These are phyloP conservation scores for Solanum sparsipilum DNA, from an alignment of 257 asterid species.

Conservation along the genomic window DNA sequence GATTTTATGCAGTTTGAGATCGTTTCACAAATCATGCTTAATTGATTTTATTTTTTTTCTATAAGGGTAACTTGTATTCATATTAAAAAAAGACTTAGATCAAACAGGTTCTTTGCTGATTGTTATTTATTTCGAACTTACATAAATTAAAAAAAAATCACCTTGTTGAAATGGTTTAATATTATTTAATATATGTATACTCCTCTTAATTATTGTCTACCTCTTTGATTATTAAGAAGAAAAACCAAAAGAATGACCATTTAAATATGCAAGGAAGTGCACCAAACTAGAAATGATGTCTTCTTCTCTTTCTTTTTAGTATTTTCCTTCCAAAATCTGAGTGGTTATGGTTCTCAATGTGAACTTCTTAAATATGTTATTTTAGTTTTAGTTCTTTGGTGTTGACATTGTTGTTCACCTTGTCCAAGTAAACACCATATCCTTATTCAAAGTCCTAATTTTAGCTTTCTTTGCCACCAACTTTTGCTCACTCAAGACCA, in stretches of 20 bases:
- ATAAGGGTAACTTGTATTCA: neutral
- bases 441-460: constrained; percentile 6
- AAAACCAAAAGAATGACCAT: neutral
- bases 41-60: neutral
- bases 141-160: neutral
- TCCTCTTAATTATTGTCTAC: neutral
- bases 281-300: neutral
- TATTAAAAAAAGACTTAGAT: neutral
- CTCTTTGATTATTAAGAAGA: neutral
- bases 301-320: neutral
- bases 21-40: neutral
- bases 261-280: neutral
- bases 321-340: neutral
- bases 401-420: neutral
- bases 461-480: constrained; percentile 8
- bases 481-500: constrained; percentile 54
- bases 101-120: neutral
- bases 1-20: neutral
- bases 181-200: neutral
- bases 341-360: neutral
- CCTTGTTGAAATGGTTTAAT: neutral
- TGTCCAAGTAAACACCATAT: constrained; percentile 3
- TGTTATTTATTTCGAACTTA: neutral
- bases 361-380: neutral
- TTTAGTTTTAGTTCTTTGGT: neutral